phyloP scores from a whole-genome alignment of 495 filamentous ascomycete genomes.

The Lophiotrema nucula region DNA sequence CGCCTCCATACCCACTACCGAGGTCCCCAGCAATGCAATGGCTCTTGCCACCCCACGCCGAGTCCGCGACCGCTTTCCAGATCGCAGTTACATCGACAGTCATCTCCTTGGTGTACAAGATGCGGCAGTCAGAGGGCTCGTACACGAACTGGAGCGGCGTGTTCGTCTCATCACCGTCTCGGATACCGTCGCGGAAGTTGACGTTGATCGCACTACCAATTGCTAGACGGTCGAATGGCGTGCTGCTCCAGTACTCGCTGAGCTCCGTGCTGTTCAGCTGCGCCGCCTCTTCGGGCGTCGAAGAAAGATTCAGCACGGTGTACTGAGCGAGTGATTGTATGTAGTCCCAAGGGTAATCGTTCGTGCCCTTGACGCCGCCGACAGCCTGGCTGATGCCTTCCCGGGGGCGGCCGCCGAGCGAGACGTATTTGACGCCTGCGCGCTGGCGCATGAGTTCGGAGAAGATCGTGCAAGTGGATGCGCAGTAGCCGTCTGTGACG shows the following conservation, averaged over 20 bases:
- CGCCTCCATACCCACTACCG: slow-evolving; percentile 6
- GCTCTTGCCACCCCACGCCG: slow-evolving; percentile 33
- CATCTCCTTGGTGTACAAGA: slow-evolving; percentile 40
- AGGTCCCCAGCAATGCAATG: slow-evolving; percentile 23
- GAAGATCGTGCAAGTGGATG: slow-evolving; percentile 63
- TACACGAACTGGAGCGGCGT: slow-evolving; percentile 41
- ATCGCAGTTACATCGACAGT: slow-evolving; percentile 35
- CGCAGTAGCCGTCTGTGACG: slow-evolving; percentile 60
- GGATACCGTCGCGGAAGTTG: slow-evolving; percentile 39
- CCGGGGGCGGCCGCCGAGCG: slow-evolving; percentile 59
- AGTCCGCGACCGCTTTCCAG: slow-evolving; percentile 37
- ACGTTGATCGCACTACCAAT: slow-evolving; percentile 13
- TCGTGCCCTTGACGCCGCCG: slow-evolving; percentile 57
- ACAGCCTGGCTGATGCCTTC: slow-evolving; percentile 59
- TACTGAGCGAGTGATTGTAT: slow-evolving; percentile 24
- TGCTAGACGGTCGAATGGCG: slow-evolving; percentile 22
- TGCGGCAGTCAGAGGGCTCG: slow-evolving; percentile 39
- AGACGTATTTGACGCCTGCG: slow-evolving; percentile 58
- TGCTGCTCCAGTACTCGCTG: slow-evolving; percentile 19
- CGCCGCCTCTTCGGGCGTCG: slow-evolving; percentile 4
- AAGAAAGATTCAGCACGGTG: slow-evolving; percentile 3
- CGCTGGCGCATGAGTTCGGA: slow-evolving; percentile 55
- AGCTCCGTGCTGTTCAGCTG: slow-evolving; percentile 21
- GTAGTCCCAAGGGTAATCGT: slow-evolving; percentile 18
- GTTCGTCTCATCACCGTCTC: slow-evolving; percentile 32